A percentile compares a stretch with the other conserved stretches of the same genome.
These are phyloP conservation scores for Phytophthora nicotianae DNA, from an alignment of 352 stramenopile species.

Conservation along the genomic window DNA sequence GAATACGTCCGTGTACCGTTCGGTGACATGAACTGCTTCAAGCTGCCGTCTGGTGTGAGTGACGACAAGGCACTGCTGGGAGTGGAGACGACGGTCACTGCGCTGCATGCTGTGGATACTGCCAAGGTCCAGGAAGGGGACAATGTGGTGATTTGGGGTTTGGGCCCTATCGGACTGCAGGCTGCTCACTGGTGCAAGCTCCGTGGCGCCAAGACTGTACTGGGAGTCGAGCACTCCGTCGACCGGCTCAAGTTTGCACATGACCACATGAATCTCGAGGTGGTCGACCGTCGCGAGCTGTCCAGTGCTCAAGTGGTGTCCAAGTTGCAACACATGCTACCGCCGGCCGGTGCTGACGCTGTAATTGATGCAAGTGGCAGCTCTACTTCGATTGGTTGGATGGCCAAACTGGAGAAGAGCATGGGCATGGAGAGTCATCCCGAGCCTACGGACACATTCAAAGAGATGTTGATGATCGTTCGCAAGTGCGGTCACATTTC, in stretches of 20 bases:
- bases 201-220: constrained; percentile 61
- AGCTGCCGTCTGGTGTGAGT: constrained; percentile 52
- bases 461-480: constrained; percentile 59
- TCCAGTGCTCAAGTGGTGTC: constrained; percentile 51
- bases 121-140: constrained; percentile 53
- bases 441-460: constrained; percentile 59
- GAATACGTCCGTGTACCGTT: constrained; percentile 82
- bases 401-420: constrained; percentile 50
- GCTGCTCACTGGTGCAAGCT: constrained; percentile 66
- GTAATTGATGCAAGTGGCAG: constrained; percentile 61
- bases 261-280: constrained; percentile 66
- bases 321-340: constrained; percentile 59
- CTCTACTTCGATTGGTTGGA: constrained; percentile 38
- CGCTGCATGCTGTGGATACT: constrained; percentile 65
- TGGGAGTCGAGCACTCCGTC: constrained; percentile 56
- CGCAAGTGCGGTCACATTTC: constrained; percentile 65
- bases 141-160: constrained; percentile 70
- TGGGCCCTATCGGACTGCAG: constrained; percentile 66
- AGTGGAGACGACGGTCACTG: constrained; percentile 59
- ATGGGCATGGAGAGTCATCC: constrained; percentile 54
- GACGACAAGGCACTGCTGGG: constrained; percentile 76
- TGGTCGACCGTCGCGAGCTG: constrained; percentile 57
- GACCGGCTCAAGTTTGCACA: constrained; percentile 64
- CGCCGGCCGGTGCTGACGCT: constrained; percentile 54
- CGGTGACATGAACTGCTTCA: constrained; percentile 73